A percentile compares a stretch with the other conserved stretches of the same genome.
Conservation (phyloP, 805 yeast species). For the Candida michaelii region DNA sequence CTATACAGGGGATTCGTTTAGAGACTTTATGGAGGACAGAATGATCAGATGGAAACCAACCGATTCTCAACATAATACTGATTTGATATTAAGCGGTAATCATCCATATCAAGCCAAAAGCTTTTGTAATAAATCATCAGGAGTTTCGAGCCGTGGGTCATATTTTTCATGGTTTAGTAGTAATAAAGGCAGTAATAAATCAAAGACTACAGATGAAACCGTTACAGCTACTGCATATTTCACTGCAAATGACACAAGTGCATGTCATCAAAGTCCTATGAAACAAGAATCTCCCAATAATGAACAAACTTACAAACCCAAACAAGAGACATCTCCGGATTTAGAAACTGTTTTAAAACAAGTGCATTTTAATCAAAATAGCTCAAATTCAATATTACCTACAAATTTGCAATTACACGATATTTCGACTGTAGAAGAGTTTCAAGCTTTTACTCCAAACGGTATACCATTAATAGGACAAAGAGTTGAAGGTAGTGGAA, state of each 20-base stretch:
- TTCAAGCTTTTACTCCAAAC: slow-evolving; percentile 12
- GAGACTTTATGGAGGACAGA: slow-evolving; percentile 30
- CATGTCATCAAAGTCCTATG: background rate
- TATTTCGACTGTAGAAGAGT: background rate
- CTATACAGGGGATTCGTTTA: slow-evolving; percentile 16
- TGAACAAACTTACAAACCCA: background rate
- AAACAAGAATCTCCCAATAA: background rate
- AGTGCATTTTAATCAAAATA: slow-evolving; percentile 8
- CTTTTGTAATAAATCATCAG: slow-evolving; percentile 7
- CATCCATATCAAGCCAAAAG: slow-evolving; percentile 31
- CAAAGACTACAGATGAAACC: background rate
- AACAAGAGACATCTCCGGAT: background rate
- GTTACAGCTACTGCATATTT: slow-evolving; percentile 1
- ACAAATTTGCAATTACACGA: background rate
- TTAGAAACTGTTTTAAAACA: background rate
- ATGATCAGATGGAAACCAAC: slow-evolving; percentile 32
- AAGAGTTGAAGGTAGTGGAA: slow-evolving; percentile 6
- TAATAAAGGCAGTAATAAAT: background rate
- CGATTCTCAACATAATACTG: slow-evolving; percentile 32
- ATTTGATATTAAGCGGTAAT: slow-evolving; percentile 20
- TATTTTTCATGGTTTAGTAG: slow-evolving; percentile 8
- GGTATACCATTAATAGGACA: slow-evolving; percentile 14
- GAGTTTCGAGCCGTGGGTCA: background rate
- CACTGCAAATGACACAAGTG: slow-evolving; percentile 6
- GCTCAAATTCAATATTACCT: slow-evolving; percentile 9